Evolutionary conservation across 768 basidiomycete genomes (phyloP).

Genomic region (Kwoniella heveanensis): DNA sequence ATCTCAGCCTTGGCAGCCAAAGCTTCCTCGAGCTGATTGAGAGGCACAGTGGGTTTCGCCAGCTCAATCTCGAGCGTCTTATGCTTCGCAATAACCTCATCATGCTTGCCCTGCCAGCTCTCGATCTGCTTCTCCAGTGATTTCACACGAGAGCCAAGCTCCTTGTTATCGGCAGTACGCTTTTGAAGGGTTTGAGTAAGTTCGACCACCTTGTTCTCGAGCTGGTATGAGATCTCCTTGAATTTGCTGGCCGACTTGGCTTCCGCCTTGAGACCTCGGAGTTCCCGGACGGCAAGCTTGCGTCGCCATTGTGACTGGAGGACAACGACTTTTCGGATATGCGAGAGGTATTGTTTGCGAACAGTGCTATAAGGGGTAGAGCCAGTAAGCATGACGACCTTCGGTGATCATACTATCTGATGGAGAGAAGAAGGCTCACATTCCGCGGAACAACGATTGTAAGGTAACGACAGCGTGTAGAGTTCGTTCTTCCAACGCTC

Average conservation of each 20-base stretch:
- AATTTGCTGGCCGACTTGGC: constrained; percentile 96
- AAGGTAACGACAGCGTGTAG: constrained; percentile 68
- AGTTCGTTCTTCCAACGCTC: constrained; percentile 60
- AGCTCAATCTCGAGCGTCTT: constrained; percentile 74
- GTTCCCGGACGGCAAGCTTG: constrained; percentile 78
- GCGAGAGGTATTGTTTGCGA: constrained; percentile 35
- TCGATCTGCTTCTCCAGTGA: constrained; percentile 83
- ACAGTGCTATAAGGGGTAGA: constrained; percentile 33
- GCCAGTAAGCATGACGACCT: constrained; percentile 40
- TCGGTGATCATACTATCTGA: neutral
- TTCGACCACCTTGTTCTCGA: constrained; percentile 99
- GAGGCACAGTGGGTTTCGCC: constrained; percentile 69
- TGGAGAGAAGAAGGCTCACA: constrained; percentile 63
- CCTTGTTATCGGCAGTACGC: constrained; percentile 87
- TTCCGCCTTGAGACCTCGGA: constrained; percentile 80
- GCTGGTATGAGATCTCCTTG: constrained; percentile 92
- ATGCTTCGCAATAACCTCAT: constrained; percentile 75
- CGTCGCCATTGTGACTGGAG: constrained; percentile 91
- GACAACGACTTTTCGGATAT: constrained; percentile 70
- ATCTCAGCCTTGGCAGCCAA: constrained; percentile 73
- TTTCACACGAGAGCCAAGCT: constrained; percentile 70
- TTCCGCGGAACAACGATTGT: constrained; percentile 82
- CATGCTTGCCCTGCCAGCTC: constrained; percentile 81
- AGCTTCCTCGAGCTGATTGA: constrained; percentile 72
- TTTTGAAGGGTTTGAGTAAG: constrained; percentile 91